Evolutionary conservation across 345 rosid species (phyloP).

Genomic region (Bretschneidera sinensis): DNA sequence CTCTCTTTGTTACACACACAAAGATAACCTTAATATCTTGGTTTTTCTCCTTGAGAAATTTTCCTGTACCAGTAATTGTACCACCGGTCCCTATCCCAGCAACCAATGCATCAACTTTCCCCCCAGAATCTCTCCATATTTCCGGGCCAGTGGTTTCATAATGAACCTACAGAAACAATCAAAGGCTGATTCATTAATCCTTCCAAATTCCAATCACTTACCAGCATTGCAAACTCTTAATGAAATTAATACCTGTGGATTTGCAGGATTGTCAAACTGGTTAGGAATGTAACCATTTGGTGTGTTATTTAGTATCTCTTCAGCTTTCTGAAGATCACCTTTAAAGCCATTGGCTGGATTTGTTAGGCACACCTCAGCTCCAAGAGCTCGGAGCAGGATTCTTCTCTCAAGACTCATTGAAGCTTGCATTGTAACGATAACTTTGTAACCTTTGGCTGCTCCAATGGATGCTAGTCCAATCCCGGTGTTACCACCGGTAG

Average conservation of each 20-base stretch:
- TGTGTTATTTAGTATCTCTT: slow-evolving; percentile 50
- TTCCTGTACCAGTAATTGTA: too few species aligned
- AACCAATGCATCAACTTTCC: too few species aligned
- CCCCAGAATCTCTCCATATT: too few species aligned
- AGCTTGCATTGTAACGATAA: slow-evolving; percentile 55
- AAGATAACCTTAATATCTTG: slow-evolving; percentile 18
- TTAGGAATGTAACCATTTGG: slow-evolving; percentile 45
- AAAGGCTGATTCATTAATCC: neutral
- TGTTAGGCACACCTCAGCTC: slow-evolving; percentile 58
- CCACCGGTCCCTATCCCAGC: too few species aligned
- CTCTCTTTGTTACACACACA: too few species aligned
- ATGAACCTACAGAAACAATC: slow-evolving; percentile 31
- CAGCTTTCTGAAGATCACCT: slow-evolving; percentile 38
- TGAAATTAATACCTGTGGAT: too few species aligned
- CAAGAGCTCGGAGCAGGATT: slow-evolving; percentile 57
- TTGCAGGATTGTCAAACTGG: slow-evolving; percentile 57
- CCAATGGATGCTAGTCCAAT: slow-evolving; percentile 69
- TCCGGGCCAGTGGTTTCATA: too few species aligned
- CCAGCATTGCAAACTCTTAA: too few species aligned
- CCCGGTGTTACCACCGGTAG: slow-evolving; percentile 75
- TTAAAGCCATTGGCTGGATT: slow-evolving; percentile 41
- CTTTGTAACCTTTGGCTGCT: slow-evolving; percentile 62
- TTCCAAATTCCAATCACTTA: neutral
- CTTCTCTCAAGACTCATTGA: slow-evolving; percentile 57
- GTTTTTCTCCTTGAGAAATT: too few species aligned